Evolutionary conservation across 2,329 filamentous ascomycete species (phyloP).

Genomic region (Aspergillus fumigatiaffinis): DNA sequence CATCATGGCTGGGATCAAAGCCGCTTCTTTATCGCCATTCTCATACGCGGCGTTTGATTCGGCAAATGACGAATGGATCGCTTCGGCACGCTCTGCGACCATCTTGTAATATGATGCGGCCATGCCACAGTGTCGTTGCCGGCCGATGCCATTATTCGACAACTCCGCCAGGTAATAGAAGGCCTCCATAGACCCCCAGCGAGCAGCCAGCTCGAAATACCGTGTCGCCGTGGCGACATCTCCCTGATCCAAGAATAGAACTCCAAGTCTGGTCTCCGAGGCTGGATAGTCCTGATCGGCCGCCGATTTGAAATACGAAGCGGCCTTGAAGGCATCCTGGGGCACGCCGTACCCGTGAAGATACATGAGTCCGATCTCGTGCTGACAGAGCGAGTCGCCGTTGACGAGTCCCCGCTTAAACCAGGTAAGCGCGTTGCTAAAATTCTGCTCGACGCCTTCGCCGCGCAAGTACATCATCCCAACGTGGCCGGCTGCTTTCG

Average conservation of each 20-base stretch:
- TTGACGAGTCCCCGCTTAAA: slow-evolving; percentile 73
- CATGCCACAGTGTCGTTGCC: slow-evolving; percentile 72
- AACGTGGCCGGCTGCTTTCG: slow-evolving; percentile 80
- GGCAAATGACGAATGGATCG: slow-evolving; percentile 69
- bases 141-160: slow-evolving; percentile 72
- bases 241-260: slow-evolving; percentile 82
- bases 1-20: slow-evolving; percentile 77
- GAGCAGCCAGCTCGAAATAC: slow-evolving; percentile 82
- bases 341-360: slow-evolving; percentile 71
- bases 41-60: slow-evolving; percentile 83
- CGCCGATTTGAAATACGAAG: slow-evolving; percentile 70
- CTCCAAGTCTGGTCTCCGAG: slow-evolving; percentile 77
- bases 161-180: slow-evolving; percentile 91
- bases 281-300: slow-evolving; percentile 78
- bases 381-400: slow-evolving; percentile 78
- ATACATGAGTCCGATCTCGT: slow-evolving; percentile 78
- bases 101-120: slow-evolving; percentile 80
- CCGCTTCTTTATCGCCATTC: slow-evolving; percentile 71
- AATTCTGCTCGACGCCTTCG: slow-evolving; percentile 77
- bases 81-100: slow-evolving; percentile 69
- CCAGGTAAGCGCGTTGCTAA: slow-evolving; percentile 72
- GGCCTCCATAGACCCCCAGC: slow-evolving; percentile 80
- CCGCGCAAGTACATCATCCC: slow-evolving; percentile 87
- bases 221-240: slow-evolving; percentile 74
- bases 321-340: slow-evolving; percentile 67